A percentile compares a stretch with the other conserved stretches of the same genome.
phyloP scores from a whole-genome alignment of 2,329 filamentous ascomycete species.

The Ophiostoma quercus region DNA sequence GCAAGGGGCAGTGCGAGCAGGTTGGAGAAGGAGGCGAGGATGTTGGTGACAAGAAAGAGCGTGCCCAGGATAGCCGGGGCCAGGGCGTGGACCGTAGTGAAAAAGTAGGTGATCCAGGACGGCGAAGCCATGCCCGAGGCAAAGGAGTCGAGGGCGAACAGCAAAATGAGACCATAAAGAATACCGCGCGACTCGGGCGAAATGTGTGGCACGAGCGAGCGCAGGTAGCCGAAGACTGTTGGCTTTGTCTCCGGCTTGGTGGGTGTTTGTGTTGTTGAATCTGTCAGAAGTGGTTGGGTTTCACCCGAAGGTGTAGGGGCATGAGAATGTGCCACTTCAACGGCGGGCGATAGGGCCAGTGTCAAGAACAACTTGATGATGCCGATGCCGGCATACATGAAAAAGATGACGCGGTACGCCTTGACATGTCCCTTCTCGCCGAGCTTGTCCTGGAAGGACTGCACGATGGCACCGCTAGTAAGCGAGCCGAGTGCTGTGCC shows the following conservation, averaged over 20 bases:
- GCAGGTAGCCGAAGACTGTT: not conserved
- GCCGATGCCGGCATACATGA: conserved; percentile 53
- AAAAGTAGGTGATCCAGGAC: conserved; percentile 55
- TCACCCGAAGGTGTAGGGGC: not conserved
- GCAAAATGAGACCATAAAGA: conserved; percentile 50
- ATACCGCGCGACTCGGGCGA: conserved; percentile 50
- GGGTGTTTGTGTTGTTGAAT: not conserved
- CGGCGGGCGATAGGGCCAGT: conserved; percentile 40
- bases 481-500: conserved; percentile 58
- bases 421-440: not conserved
- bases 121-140: conserved; percentile 46
- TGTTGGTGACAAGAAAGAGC: conserved; percentile 50
- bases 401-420: conserved; percentile 54
- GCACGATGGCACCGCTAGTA: conserved; percentile 54
- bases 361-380: conserved; percentile 51
- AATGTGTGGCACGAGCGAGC: conserved; percentile 50
- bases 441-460: conserved; percentile 38
- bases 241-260: not conserved
- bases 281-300: not conserved
- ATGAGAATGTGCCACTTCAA: conserved; percentile 30
- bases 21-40: conserved; percentile 48
- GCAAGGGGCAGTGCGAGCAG: conserved; percentile 51
- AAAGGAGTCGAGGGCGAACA: conserved; percentile 42
- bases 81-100: conserved; percentile 45
- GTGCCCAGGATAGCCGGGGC: conserved; percentile 48